phyloP scores from a whole-genome alignment of 2,329 filamentous ascomycete genomes.

The Apiospora rasikravindrae region DNA sequence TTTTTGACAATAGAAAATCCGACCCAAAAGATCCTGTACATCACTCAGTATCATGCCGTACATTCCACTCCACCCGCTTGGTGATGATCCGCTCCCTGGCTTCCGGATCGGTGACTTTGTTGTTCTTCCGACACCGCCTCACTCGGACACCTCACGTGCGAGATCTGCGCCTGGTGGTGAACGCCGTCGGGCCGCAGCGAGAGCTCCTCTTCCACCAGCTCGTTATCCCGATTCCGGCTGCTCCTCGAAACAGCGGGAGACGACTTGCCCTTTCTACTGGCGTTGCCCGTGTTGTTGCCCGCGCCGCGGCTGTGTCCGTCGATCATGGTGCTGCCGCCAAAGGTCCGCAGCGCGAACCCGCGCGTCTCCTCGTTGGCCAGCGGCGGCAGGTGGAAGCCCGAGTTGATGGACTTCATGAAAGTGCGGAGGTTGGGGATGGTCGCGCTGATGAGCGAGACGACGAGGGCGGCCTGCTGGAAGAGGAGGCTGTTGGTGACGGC shows the following conservation, averaged over 20 bases:
- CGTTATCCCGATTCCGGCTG: neutral
- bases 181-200: neutral
- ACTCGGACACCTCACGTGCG: neutral
- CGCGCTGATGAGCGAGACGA: slow-evolving; percentile 30
- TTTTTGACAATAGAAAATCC: neutral
- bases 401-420: slow-evolving; percentile 30
- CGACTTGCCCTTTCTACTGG: neutral
- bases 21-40: neutral
- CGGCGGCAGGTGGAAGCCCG: slow-evolving; percentile 23
- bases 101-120: neutral
- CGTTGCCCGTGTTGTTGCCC: neutral
- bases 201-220: neutral
- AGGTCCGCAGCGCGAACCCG: slow-evolving; percentile 4
- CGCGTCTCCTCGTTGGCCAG: neutral
- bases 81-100: slow-evolving; percentile 19
- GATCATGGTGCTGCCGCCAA: neutral
- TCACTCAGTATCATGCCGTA: slow-evolving; percentile 4
- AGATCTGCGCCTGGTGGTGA: neutral
- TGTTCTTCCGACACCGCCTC: neutral
- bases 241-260: neutral
- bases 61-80: slow-evolving; percentile 4
- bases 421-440: slow-evolving; percentile 31
- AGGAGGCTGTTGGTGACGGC: slow-evolving; percentile 26
- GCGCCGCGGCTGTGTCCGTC: neutral
- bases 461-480: slow-evolving; percentile 29